These are phyloP conservation scores for Penicillium brasilianum DNA, from an alignment of 2,329 filamentous ascomycete species.

Conservation along the genomic window DNA sequence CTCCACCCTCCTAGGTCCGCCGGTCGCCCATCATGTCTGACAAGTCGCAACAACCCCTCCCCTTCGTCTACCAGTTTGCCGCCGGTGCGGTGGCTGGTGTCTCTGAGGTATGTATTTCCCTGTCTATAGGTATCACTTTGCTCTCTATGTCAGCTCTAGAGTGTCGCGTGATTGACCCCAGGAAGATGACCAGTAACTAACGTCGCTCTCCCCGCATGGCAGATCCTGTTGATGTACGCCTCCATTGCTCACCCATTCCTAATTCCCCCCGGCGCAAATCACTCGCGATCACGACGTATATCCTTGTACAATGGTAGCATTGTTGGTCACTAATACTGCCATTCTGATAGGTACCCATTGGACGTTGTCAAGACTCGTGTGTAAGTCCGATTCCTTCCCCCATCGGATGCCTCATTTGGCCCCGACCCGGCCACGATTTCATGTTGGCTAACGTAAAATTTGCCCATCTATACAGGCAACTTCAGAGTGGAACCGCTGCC, in stretches of 20 bases:
- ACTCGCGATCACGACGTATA: background rate
- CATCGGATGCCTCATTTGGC: constrained; percentile 19
- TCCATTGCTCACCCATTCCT: constrained; percentile 1
- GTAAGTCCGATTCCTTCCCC: constrained; percentile 56
- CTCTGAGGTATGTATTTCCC: constrained; percentile 74
- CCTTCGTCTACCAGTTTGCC: constrained; percentile 93
- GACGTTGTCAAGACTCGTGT: constrained; percentile 98
- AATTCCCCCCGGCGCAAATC: background rate
- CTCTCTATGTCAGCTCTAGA: background rate
- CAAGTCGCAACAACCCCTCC: constrained; percentile 73
- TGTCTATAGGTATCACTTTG: background rate
- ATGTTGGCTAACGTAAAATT: constrained; percentile 15
- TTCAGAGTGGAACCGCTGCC: constrained; percentile 74
- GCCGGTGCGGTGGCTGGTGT: constrained; percentile 97
- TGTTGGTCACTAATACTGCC: constrained; percentile 18
- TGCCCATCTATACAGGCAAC: constrained; percentile 63
- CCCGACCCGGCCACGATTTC: background rate
- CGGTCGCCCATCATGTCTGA: constrained; percentile 60
- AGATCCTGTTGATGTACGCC: constrained; percentile 39
- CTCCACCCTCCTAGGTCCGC: constrained; percentile 14
- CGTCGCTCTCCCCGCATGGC: constrained; percentile 28
- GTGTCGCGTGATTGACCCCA: background rate
- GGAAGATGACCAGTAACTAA: constrained; percentile 22
- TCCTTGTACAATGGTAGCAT: background rate
- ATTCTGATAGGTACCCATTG: constrained; percentile 80